A percentile compares a stretch with the other conserved stretches of the same genome.
Evolutionary conservation across 305 asterid genomes (phyloP).

Genomic region (Salvia sclarea): DNA sequence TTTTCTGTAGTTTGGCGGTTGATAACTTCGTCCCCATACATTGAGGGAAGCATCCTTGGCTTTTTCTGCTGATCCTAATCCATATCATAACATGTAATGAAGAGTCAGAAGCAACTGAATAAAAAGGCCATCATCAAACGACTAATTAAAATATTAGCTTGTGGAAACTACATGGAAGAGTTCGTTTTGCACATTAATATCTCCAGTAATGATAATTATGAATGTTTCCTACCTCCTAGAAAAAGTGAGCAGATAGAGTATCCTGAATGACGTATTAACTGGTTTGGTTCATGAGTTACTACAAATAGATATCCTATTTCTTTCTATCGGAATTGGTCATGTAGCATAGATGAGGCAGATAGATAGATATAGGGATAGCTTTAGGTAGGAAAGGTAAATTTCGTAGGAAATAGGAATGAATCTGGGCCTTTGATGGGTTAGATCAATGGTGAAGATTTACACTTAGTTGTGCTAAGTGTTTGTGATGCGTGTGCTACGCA

Average conservation of each 20-base stretch:
- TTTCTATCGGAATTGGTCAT: no score
- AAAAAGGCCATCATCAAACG: background rate
- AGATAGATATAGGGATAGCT: no score
- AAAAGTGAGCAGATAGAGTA: background rate
- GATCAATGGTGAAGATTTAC: no score
- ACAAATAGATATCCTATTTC: no score
- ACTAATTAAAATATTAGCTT: background rate
- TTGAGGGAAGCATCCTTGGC: slow-evolving; percentile 65
- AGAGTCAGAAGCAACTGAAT: slow-evolving; percentile 13
- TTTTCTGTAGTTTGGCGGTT: slow-evolving; percentile 42
- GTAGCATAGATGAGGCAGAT: no score
- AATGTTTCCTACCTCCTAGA: slow-evolving; percentile 13
- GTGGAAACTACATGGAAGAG: slow-evolving; percentile 4
- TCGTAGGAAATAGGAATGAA: no score
- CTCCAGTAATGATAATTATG: background rate
- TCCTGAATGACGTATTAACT: no score
- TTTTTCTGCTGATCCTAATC: slow-evolving; percentile 57
- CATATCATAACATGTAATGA: slow-evolving; percentile 9
- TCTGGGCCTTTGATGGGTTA: no score
- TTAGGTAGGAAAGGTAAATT: no score
- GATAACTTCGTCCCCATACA: slow-evolving; percentile 52
- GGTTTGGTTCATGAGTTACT: no score
- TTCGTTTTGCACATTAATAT: background rate
- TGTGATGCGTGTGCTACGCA: no score
- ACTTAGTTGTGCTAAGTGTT: no score